Evolutionary conservation across 73 alveolate species (phyloP).

Genomic region (Uronychia setigera): DNA sequence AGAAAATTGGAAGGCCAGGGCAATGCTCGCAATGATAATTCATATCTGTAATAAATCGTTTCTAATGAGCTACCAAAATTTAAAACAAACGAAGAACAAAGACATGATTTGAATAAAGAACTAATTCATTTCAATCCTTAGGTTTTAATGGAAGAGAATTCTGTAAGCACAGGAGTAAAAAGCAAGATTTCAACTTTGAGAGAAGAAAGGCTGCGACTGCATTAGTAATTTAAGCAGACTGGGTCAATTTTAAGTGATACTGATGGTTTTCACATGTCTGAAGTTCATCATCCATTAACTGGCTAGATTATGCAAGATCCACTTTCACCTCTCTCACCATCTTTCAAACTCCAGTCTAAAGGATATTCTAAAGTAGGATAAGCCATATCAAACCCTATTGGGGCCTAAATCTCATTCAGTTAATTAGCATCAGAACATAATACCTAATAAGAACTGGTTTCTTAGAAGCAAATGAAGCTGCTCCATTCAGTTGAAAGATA

Average conservation of each 20-base stretch:
- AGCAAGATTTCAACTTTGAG: not conserved
- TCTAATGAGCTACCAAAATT: too few species aligned
- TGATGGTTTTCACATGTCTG: too few species aligned
- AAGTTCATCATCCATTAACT: too few species aligned
- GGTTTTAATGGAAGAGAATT: too few species aligned
- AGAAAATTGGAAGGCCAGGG: too few species aligned
- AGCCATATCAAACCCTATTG: not conserved
- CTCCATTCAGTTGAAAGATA: too few species aligned
- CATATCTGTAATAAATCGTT: too few species aligned
- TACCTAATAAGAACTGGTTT: not conserved
- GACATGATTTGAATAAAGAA: too few species aligned
- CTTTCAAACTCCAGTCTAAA: not conserved
- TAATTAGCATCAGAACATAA: not conserved
- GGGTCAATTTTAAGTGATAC: not conserved
- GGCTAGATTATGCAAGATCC: not conserved
- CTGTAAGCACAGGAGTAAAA: too few species aligned
- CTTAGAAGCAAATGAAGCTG: not conserved
- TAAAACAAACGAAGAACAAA: too few species aligned
- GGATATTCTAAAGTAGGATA: not conserved
- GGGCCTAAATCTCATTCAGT: not conserved
- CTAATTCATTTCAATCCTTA: too few species aligned
- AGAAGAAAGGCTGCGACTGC: not conserved
- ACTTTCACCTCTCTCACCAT: not conserved
- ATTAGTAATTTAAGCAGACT: not conserved
- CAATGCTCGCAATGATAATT: too few species aligned